Base-by-base conservation (phyloP, 2,329 filamentous ascomycete genomes). In the Exophiala lecanii-corni region DNA sequence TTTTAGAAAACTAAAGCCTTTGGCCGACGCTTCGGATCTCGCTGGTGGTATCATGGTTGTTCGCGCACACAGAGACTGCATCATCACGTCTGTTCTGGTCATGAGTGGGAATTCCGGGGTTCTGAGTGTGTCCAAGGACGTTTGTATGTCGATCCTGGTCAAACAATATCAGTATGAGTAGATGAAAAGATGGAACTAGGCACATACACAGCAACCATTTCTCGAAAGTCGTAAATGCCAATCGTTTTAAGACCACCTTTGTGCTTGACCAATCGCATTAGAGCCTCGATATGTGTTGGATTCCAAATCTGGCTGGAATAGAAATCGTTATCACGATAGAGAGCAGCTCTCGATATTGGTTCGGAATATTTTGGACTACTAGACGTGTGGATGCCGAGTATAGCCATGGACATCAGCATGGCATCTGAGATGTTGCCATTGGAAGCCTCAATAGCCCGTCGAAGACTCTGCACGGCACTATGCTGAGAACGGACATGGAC, bases 321-420 rank as follows among this genome's bases (percentile, higher is more conserved):
- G 21, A 38, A 47, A 21, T 47, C 45, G 30, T 43, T 32, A 30
- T 47, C 45, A 16, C 26, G 35, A 17, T 31, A 15, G 12, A 23
- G 21, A 12, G 21, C 15, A 9, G 18, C 28, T 7, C 17, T 21
- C 23, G 26, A 12, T 12, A 36, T 17, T 12, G 45, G 35, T 5
- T 20, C 28, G 2, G 17, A 26, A n/a, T 40, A 25, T 10, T 12
- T 21, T 10, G 34, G 30, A 10, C n/a, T 21, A 1, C 34, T 20
- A 25, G 40, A 36, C 15, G 35, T 31, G 26, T 47, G 45, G n/a
- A 47, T 39, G 20, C 35, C 36, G 9, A 47, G 36, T 5, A 47
- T 36, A 16, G 45, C 40, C 9, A 47, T 40, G 2, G 45, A 28
- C 13, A 47, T 19, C 6, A 47, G 40, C 36, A 47, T 43, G n/a